Evolutionary conservation across 371 early-diverging fungal species (phyloP).

Genomic region (Circinella umbellata): DNA sequence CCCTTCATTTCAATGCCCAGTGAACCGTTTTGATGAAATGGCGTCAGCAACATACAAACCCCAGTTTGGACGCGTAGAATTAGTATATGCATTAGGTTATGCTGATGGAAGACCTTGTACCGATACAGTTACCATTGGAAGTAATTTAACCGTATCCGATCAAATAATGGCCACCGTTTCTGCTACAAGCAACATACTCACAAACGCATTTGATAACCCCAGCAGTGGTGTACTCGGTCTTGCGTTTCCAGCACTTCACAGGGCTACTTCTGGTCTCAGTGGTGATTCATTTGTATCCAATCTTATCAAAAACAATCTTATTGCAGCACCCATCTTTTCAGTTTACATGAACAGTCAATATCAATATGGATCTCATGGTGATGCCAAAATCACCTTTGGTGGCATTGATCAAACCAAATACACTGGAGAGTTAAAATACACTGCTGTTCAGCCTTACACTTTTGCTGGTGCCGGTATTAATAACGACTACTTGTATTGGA

Average conservation of each 20-base stretch:
- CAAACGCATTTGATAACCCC: conserved; percentile 7
- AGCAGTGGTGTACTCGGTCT: conserved; percentile 46
- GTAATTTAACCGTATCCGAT: background rate
- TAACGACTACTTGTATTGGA: conserved; percentile 35
- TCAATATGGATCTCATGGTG: conserved; percentile 10
- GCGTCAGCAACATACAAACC: conserved; percentile 39
- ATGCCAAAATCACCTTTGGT: conserved; percentile 22
- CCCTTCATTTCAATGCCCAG: conserved; percentile 32
- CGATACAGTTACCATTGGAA: conserved; percentile 31
- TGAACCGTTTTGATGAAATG: conserved; percentile 31
- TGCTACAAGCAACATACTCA: background rate
- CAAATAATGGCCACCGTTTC: background rate
- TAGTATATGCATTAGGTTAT: conserved; percentile 48
- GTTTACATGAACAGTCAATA: conserved; percentile 31
- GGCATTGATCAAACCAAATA: conserved; percentile 23
- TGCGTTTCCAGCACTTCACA: conserved; percentile 28
- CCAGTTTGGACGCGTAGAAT: conserved; percentile 25
- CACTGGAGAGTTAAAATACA: conserved; percentile 17
- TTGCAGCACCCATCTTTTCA: conserved; percentile 38
- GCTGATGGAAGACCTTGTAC: conserved; percentile 41
- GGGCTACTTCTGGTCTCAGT: conserved; percentile 10
- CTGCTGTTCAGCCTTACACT: background rate
- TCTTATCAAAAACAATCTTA: conserved; percentile 29
- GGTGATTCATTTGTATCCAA: conserved; percentile 31
- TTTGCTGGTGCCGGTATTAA: background rate